Evolutionary conservation across 768 basidiomycete genomes (phyloP).

Genomic region (Galerina sulciceps): DNA sequence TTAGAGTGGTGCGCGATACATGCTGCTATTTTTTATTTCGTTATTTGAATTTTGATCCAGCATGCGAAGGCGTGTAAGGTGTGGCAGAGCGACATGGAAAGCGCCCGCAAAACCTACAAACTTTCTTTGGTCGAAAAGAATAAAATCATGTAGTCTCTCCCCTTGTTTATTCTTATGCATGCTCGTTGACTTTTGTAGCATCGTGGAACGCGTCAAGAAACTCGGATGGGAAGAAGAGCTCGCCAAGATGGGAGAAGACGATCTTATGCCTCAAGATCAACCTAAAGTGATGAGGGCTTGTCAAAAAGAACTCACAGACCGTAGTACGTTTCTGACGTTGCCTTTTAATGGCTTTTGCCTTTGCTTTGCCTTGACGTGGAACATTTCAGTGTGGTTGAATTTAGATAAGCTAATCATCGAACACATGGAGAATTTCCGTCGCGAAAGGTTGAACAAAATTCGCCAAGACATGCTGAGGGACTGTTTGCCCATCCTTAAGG

Average conservation of each 20-base stretch:
- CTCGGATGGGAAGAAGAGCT: constrained; percentile 15
- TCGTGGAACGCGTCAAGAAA: constrained; percentile 7
- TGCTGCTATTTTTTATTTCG: too few relatives aligned
- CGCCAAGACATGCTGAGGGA: neutral
- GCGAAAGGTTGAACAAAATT: neutral
- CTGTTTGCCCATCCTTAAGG: constrained; percentile 1
- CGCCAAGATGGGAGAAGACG: neutral
- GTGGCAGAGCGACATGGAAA: neutral
- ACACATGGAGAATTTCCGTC: too few relatives aligned
- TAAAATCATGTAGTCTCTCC: neutral
- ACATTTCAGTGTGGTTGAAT: too few relatives aligned
- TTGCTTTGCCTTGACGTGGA: too few relatives aligned
- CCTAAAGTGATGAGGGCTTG: constrained; percentile 1
- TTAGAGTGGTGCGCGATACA: too few relatives aligned
- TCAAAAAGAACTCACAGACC: constrained; percentile 11
- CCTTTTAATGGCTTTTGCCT: too few relatives aligned
- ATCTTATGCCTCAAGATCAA: neutral
- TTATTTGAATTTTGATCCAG: neutral
- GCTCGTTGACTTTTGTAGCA: neutral
- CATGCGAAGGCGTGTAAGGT: neutral
- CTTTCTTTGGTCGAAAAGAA: neutral
- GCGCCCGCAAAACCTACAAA: neutral
- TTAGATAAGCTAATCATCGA: too few relatives aligned
- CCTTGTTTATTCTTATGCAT: neutral
- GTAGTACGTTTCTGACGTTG: constrained; percentile 2